A percentile compares a stretch with the other conserved stretches of the same genome.
phyloP scores from a whole-genome alignment of 148 eudicot genomes.

The Amaranthus cruentus region DNA sequence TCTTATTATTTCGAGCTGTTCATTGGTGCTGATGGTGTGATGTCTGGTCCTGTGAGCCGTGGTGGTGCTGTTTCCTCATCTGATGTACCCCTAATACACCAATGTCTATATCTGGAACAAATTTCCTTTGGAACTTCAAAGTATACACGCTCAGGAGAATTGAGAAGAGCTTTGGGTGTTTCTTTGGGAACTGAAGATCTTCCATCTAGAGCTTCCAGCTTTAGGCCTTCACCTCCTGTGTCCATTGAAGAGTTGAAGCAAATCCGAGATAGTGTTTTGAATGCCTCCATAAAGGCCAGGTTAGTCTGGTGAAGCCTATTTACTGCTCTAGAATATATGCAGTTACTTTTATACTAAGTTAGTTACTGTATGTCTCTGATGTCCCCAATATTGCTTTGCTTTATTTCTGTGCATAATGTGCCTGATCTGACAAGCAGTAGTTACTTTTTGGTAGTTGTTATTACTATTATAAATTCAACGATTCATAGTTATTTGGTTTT shows the following conservation, averaged over 20 bases:
- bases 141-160: conserved; percentile 33
- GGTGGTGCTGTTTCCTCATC: conserved; percentile 24
- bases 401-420: background rate
- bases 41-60: conserved; percentile 30
- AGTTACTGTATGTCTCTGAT: background rate
- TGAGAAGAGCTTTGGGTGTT: conserved; percentile 41
- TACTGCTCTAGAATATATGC: conserved; percentile 1
- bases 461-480: too few relatives aligned
- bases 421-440: background rate
- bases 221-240: conserved; percentile 31
- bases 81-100: conserved; percentile 31
- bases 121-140: conserved; percentile 33
- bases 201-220: conserved; percentile 29
- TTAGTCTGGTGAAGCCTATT: conserved; percentile 11
- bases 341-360: background rate
- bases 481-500: conserved; percentile 4
- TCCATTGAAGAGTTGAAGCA: conserved; percentile 43
- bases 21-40: conserved; percentile 40
- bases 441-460: background rate
- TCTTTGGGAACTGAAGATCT: conserved; percentile 38
- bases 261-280: conserved; percentile 34
- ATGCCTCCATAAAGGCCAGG: conserved; percentile 44
- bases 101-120: conserved; percentile 36
- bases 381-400: background rate
- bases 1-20: conserved; percentile 10